phyloP scores from a whole-genome alignment of 2,329 filamentous ascomycete species.

The Hypoxylon sp. region DNA sequence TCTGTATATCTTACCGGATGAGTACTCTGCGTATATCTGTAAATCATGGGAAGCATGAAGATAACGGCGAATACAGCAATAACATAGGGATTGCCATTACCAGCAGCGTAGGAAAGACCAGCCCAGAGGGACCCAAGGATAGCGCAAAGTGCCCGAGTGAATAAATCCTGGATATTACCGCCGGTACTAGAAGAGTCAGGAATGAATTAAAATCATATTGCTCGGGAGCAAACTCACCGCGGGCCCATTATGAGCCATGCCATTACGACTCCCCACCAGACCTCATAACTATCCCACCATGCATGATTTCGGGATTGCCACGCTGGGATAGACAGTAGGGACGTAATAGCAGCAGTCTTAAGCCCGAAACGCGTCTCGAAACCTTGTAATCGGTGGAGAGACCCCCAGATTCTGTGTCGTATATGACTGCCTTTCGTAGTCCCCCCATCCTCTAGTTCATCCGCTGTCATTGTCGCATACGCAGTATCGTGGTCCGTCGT shows the following conservation, averaged over 20 bases:
- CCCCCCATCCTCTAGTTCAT: constrained; percentile 48
- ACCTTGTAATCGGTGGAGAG: constrained; percentile 62
- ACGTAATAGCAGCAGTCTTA: constrained; percentile 62
- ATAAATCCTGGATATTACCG: constrained; percentile 65
- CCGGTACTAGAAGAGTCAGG: constrained; percentile 53
- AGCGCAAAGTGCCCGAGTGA: constrained; percentile 59
- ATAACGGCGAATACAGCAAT: constrained; percentile 63
- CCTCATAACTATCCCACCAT: constrained; percentile 65
- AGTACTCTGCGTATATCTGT: constrained; percentile 62
- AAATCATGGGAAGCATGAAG: constrained; percentile 68
- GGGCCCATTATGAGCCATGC: constrained; percentile 66
- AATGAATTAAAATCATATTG: not conserved
- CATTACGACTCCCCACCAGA: constrained; percentile 67
- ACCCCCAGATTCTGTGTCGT: constrained; percentile 58
- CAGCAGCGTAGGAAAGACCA: constrained; percentile 60
- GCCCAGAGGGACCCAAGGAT: constrained; percentile 64
- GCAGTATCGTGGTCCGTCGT: constrained; percentile 46
- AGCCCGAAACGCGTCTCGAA: constrained; percentile 67
- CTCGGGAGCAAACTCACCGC: constrained; percentile 44
- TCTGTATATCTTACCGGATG: constrained; percentile 54
- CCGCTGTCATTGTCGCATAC: constrained; percentile 51
- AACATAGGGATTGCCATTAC: constrained; percentile 62
- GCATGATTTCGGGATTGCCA: constrained; percentile 55
- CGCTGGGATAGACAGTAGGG: constrained; percentile 61
- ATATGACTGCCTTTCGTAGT: constrained; percentile 50